These are phyloP conservation scores for Abrus precatorius DNA, from an alignment of 306 rosid species.

Conservation along the genomic window DNA sequence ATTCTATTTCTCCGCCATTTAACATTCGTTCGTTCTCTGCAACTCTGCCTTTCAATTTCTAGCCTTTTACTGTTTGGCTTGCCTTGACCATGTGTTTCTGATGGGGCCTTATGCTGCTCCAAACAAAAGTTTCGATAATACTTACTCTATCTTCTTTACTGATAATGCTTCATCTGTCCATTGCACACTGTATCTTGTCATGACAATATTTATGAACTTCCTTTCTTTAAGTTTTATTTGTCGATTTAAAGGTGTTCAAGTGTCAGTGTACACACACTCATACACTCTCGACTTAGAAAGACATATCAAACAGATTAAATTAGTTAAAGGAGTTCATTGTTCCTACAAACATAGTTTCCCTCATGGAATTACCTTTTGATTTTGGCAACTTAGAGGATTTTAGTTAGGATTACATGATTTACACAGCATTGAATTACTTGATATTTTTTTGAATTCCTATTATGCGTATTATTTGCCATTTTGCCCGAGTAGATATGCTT, in stretches of 20 bases:
- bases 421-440: neutral
- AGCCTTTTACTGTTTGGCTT: neutral
- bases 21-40: neutral
- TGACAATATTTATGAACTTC: neutral
- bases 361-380: neutral
- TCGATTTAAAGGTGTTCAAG: constrained; percentile 1
- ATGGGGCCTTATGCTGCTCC: neutral
- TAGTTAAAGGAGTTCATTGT: neutral
- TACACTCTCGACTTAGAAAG: neutral
- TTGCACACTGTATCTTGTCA: neutral
- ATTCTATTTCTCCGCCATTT: neutral
- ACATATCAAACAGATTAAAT: neutral
- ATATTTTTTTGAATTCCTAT: neutral
- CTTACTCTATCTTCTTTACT: neutral
- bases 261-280: neutral
- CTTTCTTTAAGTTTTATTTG: neutral
- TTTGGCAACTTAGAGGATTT: neutral
- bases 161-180: neutral
- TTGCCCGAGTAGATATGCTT: neutral
- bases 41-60: neutral
- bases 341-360: neutral
- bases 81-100: neutral
- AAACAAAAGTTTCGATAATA: neutral
- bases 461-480: neutral
- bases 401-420: neutral